phyloP scores from a whole-genome alignment of 306 rosid genomes.

The Delonix regia region DNA sequence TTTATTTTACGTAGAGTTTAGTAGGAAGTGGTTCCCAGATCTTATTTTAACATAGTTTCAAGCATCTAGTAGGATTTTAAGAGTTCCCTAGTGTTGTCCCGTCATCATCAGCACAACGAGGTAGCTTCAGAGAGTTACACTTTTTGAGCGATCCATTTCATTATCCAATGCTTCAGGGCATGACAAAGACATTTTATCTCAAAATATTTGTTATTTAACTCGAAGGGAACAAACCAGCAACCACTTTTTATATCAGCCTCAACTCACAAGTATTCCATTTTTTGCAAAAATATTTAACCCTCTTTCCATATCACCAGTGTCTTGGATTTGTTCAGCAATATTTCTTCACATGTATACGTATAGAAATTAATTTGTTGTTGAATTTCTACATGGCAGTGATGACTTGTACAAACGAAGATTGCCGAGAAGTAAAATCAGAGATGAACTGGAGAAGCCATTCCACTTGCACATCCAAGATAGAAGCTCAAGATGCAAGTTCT shows the following conservation, averaged over 20 bases:
- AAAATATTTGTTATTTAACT: constrained; percentile 7
- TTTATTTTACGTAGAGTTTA: not conserved
- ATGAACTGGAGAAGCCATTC: constrained; percentile 57
- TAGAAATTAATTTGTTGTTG: constrained; percentile 6
- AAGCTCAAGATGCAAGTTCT: constrained; percentile 71
- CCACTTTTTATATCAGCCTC: constrained; percentile 2
- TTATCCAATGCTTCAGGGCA: not conserved
- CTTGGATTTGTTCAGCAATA: not conserved
- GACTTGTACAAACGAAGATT: constrained; percentile 63
- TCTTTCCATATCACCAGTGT: not conserved
- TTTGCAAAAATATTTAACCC: not conserved
- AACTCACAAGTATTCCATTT: constrained; percentile 28
- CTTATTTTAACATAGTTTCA: not conserved
- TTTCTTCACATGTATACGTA: not conserved
- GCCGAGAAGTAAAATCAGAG: constrained; percentile 55
- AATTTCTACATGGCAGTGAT: constrained; percentile 55
- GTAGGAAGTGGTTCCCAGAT: not conserved
- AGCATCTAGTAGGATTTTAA: constrained; percentile 16
- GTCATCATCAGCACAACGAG: not conserved
- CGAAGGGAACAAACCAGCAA: constrained; percentile 33
- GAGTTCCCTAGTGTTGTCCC: not conserved
- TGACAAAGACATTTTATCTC: constrained; percentile 20
- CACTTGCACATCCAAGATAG: constrained; percentile 66
- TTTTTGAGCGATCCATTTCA: not conserved
- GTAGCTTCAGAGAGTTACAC: not conserved